phyloP scores from a whole-genome alignment of 108 stramenopile genomes.

The Pseudonitzschia pungens region DNA sequence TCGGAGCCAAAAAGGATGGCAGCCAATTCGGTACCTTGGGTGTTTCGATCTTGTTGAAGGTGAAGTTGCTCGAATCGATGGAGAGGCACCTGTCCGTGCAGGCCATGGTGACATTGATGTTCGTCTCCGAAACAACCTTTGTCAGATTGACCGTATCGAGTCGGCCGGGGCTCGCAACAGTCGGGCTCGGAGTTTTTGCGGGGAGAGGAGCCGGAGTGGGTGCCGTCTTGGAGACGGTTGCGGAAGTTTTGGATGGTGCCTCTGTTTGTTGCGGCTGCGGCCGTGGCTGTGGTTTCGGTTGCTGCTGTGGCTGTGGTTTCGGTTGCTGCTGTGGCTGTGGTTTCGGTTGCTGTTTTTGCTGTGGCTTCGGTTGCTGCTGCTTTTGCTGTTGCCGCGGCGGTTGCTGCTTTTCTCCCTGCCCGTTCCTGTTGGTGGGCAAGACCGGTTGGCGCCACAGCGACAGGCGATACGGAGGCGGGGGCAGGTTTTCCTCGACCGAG shows the following conservation, averaged over 20 bases:
- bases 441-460: not conserved
- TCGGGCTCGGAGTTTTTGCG: not conserved
- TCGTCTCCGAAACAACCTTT: conserved; percentile 39
- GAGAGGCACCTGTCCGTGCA: conserved; percentile 22
- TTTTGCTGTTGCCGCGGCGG: not conserved
- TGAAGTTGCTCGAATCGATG: conserved; percentile 44
- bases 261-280: no score
- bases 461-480: not conserved
- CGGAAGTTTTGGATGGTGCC: not conserved
- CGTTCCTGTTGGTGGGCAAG: not conserved
- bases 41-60: conserved; percentile 32
- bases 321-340: not conserved
- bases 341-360: not conserved
- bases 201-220: not conserved
- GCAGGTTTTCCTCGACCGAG: not conserved
- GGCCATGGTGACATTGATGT: conserved; percentile 48
- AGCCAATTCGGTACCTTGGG: conserved; percentile 42
- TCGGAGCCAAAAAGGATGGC: conserved; percentile 36
- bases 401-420: not conserved
- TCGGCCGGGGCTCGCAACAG: not conserved
- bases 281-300: not conserved
- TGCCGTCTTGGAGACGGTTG: not conserved
- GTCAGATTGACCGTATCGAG: conserved; percentile 52
- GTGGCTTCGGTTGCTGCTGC: conserved; percentile 5
- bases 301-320: not conserved